A percentile compares a stretch with the other conserved stretches of the same genome.
phyloP scores from a whole-genome alignment of 495 filamentous ascomycete species.

The Penicillium bovifimosum region DNA sequence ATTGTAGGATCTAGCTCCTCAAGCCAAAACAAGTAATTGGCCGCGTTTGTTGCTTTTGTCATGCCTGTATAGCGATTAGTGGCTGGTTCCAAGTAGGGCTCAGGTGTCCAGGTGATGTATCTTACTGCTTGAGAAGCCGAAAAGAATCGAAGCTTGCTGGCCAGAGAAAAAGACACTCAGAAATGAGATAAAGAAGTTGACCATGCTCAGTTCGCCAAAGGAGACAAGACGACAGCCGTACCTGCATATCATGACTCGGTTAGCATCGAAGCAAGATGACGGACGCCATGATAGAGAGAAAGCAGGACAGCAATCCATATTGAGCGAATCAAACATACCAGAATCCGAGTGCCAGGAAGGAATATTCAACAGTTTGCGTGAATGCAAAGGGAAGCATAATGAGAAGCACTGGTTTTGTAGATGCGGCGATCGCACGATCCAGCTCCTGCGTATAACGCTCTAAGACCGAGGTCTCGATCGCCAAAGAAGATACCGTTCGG shows the following conservation, averaged over 20 bases:
- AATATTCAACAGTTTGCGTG: conserved; percentile 32
- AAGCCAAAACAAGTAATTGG: conserved; percentile 47
- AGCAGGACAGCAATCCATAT: neutral
- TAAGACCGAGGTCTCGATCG: conserved; percentile 45
- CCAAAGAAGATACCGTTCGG: conserved; percentile 50
- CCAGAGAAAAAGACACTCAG: conserved; percentile 50
- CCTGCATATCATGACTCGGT: conserved; percentile 10
- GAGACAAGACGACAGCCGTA: conserved; percentile 27
- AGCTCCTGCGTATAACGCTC: conserved; percentile 44
- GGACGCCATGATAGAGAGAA: too few species aligned
- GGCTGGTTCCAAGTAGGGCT: neutral
- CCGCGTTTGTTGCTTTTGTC: conserved; percentile 37
- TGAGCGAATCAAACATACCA: conserved; percentile 34
- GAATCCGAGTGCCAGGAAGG: conserved; percentile 48
- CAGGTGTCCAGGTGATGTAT: neutral
- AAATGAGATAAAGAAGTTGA: conserved; percentile 49
- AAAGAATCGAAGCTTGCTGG: conserved; percentile 43
- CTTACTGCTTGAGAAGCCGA: conserved; percentile 27
- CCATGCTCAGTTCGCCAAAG: conserved; percentile 37
- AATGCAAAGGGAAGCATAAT: conserved; percentile 20
- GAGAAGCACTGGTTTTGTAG: neutral
- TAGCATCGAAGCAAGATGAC: conserved; percentile 5
- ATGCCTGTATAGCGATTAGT: conserved; percentile 24
- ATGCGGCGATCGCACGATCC: neutral
- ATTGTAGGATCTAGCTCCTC: conserved; percentile 31